Conservation (phyloP, 352 stramenopile genomes). For the Bremia lactucae region DNA sequence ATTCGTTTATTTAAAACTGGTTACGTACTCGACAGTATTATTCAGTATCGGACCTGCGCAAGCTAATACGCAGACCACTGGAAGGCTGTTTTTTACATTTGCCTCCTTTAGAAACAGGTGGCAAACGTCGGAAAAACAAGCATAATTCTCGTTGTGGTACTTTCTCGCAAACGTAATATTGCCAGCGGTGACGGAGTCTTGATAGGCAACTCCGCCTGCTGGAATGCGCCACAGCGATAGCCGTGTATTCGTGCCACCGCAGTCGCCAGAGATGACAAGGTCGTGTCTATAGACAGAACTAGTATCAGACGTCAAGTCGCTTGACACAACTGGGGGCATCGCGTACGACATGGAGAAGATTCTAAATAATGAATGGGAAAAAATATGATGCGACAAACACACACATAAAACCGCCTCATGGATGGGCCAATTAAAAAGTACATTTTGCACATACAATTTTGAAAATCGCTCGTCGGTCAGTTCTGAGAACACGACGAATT, state of each 20-base stretch:
- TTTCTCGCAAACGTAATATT: slow-evolving; percentile 81
- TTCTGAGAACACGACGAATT: too few relatives aligned
- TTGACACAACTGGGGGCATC: not conserved
- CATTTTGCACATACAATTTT: too few relatives aligned
- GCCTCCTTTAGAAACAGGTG: slow-evolving; percentile 90
- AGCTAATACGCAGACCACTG: slow-evolving; percentile 58
- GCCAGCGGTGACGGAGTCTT: slow-evolving; percentile 58
- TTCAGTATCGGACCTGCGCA: slow-evolving; percentile 76
- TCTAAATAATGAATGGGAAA: too few relatives aligned
- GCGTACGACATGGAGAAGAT: slow-evolving; percentile 7
- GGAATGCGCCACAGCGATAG: slow-evolving; percentile 85
- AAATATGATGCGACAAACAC: too few relatives aligned
- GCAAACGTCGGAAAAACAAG: slow-evolving; percentile 82
- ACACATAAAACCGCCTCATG: too few relatives aligned
- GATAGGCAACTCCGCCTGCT: slow-evolving; percentile 42
- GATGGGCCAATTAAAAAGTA: too few relatives aligned
- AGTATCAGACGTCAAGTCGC: not conserved
- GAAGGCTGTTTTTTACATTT: slow-evolving; percentile 54
- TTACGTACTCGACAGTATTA: slow-evolving; percentile 61
- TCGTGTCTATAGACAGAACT: slow-evolving; percentile 28
- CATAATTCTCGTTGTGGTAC: slow-evolving; percentile 78
- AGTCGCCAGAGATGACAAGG: slow-evolving; percentile 88
- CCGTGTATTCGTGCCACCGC: slow-evolving; percentile 95
- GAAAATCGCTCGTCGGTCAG: too few relatives aligned
- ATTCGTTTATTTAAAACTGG: not conserved